These are phyloP conservation scores for Calonectria hawksworthii DNA, from an alignment of 2,329 filamentous ascomycete genomes.

Conservation along the genomic window DNA sequence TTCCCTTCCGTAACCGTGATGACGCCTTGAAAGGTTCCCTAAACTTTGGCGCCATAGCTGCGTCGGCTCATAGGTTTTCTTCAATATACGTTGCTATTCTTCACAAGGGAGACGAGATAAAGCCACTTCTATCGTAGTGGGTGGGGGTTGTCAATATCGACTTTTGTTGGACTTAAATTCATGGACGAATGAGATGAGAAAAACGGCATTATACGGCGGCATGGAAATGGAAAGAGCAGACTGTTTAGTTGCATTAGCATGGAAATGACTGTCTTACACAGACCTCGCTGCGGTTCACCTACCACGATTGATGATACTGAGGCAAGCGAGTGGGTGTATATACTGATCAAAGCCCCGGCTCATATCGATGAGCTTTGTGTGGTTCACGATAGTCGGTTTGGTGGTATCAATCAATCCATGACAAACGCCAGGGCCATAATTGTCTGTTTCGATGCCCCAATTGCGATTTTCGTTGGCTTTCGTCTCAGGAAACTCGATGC, in stretches of 20 bases:
- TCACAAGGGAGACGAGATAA: slow-evolving; percentile 33
- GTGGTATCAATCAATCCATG: slow-evolving; percentile 35
- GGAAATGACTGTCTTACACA: slow-evolving; percentile 21
- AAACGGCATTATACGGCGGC: slow-evolving; percentile 43
- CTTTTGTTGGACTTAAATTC: slow-evolving; percentile 40
- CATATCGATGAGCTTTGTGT: slow-evolving; percentile 22
- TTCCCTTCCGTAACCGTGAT: slow-evolving; percentile 41
- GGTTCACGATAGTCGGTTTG: slow-evolving; percentile 28
- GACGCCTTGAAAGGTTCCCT: slow-evolving; percentile 39
- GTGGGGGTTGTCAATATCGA: slow-evolving; percentile 41
- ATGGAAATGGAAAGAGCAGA: slow-evolving; percentile 5
- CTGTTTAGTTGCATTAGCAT: slow-evolving; percentile 33
- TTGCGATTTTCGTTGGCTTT: slow-evolving; percentile 36
- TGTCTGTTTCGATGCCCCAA: slow-evolving; percentile 34
- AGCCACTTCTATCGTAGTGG: slow-evolving; percentile 32
- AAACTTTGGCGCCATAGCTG: slow-evolving; percentile 45
- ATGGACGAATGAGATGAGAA: slow-evolving; percentile 43
- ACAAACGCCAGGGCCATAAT: slow-evolving; percentile 17
- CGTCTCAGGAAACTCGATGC: slow-evolving; percentile 23
- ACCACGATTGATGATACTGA: slow-evolving; percentile 31
- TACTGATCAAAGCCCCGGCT: slow-evolving; percentile 25
- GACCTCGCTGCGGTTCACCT: slow-evolving; percentile 20
- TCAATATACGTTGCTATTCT: slow-evolving; percentile 14
- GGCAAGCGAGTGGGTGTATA: slow-evolving; percentile 24
- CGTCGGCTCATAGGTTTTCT: slow-evolving; percentile 33